These are phyloP conservation scores for Capronia epimyces DNA, from an alignment of 2,329 filamentous ascomycete species.

Conservation along the genomic window DNA sequence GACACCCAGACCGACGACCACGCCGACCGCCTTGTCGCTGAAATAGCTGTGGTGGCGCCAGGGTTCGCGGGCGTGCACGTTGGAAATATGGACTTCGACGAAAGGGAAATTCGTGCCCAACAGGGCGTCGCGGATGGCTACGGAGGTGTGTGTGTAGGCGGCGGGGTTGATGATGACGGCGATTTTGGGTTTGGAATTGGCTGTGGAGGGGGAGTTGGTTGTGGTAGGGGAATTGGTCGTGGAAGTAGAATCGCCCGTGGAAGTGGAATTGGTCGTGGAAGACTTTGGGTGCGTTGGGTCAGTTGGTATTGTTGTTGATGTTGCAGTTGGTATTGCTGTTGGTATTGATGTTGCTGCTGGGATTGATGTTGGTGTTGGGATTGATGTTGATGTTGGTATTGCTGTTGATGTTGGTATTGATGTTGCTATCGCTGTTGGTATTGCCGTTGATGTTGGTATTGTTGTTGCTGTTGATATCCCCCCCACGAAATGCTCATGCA, in stretches of 20 bases:
- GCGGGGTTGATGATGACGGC: slow-evolving; percentile 65
- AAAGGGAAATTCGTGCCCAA: slow-evolving; percentile 65
- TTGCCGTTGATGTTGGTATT: too few relatives aligned
- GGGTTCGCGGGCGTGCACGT: slow-evolving; percentile 65
- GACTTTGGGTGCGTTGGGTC: not conserved
- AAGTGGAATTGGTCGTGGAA: not conserved
- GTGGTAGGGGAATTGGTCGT: not conserved
- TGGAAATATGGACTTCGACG: slow-evolving; percentile 70
- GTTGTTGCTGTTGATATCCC: not conserved
- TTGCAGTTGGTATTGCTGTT: not conserved
- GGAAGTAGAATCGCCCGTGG: not conserved
- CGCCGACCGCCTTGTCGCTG: slow-evolving; percentile 67
- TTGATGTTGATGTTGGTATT: not conserved
- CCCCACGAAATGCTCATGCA: slow-evolving; percentile 52
- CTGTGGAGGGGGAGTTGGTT: not conserved
- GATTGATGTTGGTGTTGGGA: not conserved
- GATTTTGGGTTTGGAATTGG: not conserved
- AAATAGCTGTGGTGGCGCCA: slow-evolving; percentile 67
- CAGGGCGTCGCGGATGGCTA: slow-evolving; percentile 69
- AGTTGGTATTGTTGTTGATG: not conserved
- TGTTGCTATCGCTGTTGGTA: not conserved
- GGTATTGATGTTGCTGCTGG: too few relatives aligned
- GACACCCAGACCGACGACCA: slow-evolving; percentile 64
- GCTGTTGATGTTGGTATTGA: not conserved
- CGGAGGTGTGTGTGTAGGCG: slow-evolving; percentile 69